Base-by-base conservation (phyloP, 2,329 filamentous ascomycete species). In the Cordyceps cicadae region DNA sequence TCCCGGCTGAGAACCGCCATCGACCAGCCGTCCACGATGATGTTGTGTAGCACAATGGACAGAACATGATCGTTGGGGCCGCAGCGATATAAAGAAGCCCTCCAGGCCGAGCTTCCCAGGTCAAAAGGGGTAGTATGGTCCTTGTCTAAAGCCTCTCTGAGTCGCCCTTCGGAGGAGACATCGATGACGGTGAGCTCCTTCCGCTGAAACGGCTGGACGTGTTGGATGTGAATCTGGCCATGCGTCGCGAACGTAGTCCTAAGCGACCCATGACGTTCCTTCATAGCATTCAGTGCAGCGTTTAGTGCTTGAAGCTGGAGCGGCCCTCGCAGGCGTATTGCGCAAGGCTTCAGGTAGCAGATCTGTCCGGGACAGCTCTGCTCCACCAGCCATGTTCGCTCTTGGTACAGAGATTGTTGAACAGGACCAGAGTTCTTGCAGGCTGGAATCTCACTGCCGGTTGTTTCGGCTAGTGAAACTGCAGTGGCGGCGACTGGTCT, bases 91-190 rank as follows among this genome's bases (percentile, higher is more conserved):
- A 70, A 29, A 0, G 60, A 34, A 0, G 64, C 63, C 46, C 67
- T 62, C 67, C 66, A 69, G 0, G 62, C 29, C 29, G 11, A 37
- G 3, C 5, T 49, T 2, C 54, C 11, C 9, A 70, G 60, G 45
- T 68, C 19, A 37, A 70, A 69, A 3, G 66, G 61, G 8, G 62
- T 64, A 2, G 54, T 56, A 37, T 69, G 64, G 2, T 68, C 64
- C 3, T 15, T 24, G 5, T 43, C n/a, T 1, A 63, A 48, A 2
- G 59, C 63, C 8, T 41, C 8, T 3, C 49, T 17, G 15, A 64
- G 26, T 19, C 17, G 6, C 8, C 5, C 34, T 37, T 37, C 12
- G 34, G 34, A 14, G 34, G 12, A 37, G 11, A 14, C 3, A 2
- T 14, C 34, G 34, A 37, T 14, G 11, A 37, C 34, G 34, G 34